Percentiles rank a stretch among this genome's conserved stretches.
phyloP scores from a whole-genome alignment of 805 yeast genomes.

The Candida tallmaniae region DNA sequence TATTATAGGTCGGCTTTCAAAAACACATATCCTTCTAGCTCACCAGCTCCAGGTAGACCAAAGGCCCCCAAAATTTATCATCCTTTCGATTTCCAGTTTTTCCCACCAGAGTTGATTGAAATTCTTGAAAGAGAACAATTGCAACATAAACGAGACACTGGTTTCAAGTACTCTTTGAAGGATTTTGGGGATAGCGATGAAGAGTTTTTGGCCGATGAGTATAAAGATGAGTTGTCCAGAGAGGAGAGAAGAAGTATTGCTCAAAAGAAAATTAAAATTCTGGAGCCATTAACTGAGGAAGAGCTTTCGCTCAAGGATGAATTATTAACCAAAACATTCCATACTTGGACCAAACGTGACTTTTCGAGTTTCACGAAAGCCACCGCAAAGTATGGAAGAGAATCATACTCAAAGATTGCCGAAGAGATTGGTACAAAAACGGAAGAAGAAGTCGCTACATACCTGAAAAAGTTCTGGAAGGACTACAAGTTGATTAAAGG shows the following conservation, averaged over 20 bases:
- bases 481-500: slow-evolving; percentile 61
- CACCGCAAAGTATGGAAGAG: slow-evolving; percentile 62
- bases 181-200: slow-evolving; percentile 60
- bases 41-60: slow-evolving; percentile 22
- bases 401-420: slow-evolving; percentile 46
- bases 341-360: slow-evolving; percentile 70
- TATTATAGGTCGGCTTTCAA: slow-evolving; percentile 68
- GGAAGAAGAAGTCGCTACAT: slow-evolving; percentile 53
- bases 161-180: slow-evolving; percentile 52
- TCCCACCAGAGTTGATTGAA: slow-evolving; percentile 48
- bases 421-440: slow-evolving; percentile 53
- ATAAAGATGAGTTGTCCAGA: slow-evolving; percentile 31
- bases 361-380: slow-evolving; percentile 68
- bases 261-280: slow-evolving; percentile 50
- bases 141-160: slow-evolving; percentile 55
- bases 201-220: slow-evolving; percentile 46
- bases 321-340: slow-evolving; percentile 54
- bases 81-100: slow-evolving; percentile 73
- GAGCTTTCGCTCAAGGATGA: slow-evolving; percentile 52
- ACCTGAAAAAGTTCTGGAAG: slow-evolving; percentile 61
- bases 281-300: slow-evolving; percentile 58
- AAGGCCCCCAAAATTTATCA: slow-evolving; percentile 62
- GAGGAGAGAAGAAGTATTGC: slow-evolving; percentile 42
- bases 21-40: slow-evolving; percentile 16
- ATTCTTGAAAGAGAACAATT: slow-evolving; percentile 63